Percentiles rank a stretch among this genome's conserved stretches.
These are phyloP conservation scores for Aureobasidium sp. DNA, from an alignment of 2,329 filamentous ascomycete species.

Conservation along the genomic window DNA sequence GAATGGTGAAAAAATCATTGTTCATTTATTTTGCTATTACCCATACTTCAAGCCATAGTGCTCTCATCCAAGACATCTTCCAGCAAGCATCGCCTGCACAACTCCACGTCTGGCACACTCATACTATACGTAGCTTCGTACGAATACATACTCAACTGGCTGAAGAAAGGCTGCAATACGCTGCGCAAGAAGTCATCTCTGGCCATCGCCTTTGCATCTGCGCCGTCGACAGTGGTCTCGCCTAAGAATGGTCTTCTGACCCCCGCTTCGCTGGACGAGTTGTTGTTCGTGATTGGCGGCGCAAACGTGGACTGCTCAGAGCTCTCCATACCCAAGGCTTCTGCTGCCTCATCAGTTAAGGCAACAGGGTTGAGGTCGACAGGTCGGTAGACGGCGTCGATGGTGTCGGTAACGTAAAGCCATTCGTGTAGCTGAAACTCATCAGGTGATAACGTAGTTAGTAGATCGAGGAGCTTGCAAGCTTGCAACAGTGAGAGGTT, in stretches of 20 bases:
- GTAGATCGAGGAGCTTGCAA: slow-evolving; percentile 83
- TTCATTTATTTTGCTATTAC: background rate
- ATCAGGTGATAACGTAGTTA: slow-evolving; percentile 81
- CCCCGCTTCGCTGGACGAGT: slow-evolving; percentile 10
- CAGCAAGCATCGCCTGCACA: slow-evolving; percentile 40
- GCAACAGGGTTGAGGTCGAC: slow-evolving; percentile 61
- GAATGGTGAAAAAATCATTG: background rate
- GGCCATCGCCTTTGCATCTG: slow-evolving; percentile 46
- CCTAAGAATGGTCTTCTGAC: slow-evolving; percentile 38
- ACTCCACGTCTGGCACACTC: slow-evolving; percentile 58
- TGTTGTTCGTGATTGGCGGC: background rate
- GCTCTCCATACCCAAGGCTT: slow-evolving; percentile 53
- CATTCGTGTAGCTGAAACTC: slow-evolving; percentile 98
- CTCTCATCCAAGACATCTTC: slow-evolving; percentile 35
- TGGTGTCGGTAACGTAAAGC: slow-evolving; percentile 95
- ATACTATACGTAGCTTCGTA: slow-evolving; percentile 93
- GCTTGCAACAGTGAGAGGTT: slow-evolving; percentile 76
- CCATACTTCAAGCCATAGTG: slow-evolving; percentile 35
- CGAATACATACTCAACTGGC: slow-evolving; percentile 81
- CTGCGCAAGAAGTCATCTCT: slow-evolving; percentile 62
- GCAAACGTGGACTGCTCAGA: slow-evolving; percentile 26
- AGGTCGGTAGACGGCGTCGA: slow-evolving; percentile 86
- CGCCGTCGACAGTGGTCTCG: slow-evolving; percentile 50
- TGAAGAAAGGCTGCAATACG: slow-evolving; percentile 80
- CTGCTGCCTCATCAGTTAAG: slow-evolving; percentile 76